phyloP scores from a whole-genome alignment of 495 filamentous ascomycete genomes.

The Letharia columbiana region DNA sequence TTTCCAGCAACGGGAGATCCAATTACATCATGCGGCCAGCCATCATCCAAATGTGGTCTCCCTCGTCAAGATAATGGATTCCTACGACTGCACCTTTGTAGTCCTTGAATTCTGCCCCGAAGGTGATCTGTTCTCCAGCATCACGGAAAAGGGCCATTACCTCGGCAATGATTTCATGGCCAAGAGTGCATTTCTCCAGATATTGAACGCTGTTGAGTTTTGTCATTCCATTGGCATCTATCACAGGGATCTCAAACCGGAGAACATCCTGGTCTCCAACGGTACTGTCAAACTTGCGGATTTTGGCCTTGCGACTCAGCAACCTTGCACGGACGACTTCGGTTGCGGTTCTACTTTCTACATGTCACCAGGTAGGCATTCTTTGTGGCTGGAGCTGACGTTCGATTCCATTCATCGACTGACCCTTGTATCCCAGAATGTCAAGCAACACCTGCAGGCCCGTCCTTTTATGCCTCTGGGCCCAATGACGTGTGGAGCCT shows the following conservation, averaged over 20 bases:
- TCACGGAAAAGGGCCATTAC: conserved; percentile 89
- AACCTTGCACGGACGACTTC: conserved; percentile 80
- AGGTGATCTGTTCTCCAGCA: conserved; percentile 92
- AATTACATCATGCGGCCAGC: conserved; percentile 79
- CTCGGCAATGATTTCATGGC: conserved; percentile 85
- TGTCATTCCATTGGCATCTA: conserved; percentile 93
- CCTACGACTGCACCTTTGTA: conserved; percentile 88
- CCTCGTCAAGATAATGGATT: conserved; percentile 88
- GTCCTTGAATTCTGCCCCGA: conserved; percentile 96
- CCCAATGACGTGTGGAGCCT: conserved; percentile 98
- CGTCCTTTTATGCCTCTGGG: conserved; percentile 77
- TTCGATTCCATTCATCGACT: conserved; percentile 3
- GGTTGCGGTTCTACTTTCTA: conserved; percentile 98
- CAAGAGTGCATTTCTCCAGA: conserved; percentile 85
- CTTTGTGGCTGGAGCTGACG: not conserved
- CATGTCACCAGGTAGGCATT: conserved; percentile 86
- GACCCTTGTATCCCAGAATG: conserved; percentile 58
- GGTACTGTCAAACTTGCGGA: conserved; percentile 89
- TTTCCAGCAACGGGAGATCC: conserved; percentile 91
- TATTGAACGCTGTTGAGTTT: conserved; percentile 93
- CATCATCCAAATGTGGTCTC: conserved; percentile 90
- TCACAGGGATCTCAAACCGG: conserved; percentile 95
- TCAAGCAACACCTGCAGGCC: conserved; percentile 72
- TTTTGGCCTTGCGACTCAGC: conserved; percentile 87
- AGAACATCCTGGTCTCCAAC: conserved; percentile 92